Base-by-base conservation (phyloP, 306 rosid genomes). In the Luffa aegyptiaca region DNA sequence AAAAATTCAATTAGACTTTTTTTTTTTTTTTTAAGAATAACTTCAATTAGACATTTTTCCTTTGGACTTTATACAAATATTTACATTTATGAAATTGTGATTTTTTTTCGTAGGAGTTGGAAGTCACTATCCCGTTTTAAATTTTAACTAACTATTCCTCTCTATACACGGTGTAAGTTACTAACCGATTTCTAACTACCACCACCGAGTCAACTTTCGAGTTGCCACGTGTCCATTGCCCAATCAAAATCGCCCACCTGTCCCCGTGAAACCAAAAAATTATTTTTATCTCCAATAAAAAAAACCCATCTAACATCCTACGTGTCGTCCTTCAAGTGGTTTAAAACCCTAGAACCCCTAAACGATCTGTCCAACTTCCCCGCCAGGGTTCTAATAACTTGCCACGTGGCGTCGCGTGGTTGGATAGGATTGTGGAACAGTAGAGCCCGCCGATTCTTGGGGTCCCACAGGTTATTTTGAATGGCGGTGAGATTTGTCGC, bases 341-440 rank as follows among this genome's bases (percentile, higher is more conserved):
- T 80, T 0, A 80, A 78, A 85, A 85, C 86, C 80, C 88, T 76
- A 0, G 83, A 75, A 4, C 84, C 18, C 79, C 89, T 79, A 42
- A 76, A 76, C 21, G 95, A 91, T 86, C 91, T 84, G 31, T 36
- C 90, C 52, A 89, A 73, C 84, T 81, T 91, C 80, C 66, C 75
- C 0, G 87, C 84, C 82, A 95, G 82, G 1, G 86, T 57, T 0
- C 42, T 58, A 0, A 95, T 6, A 0, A 90, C 87, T 51, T 90
- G 93, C 98, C 98, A 95, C 89, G 97, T 92, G 93, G 97, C 98
- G 41, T 95, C 98, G 0, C 93, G 93, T 74, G 77, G 84, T 31
- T 87, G 81, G 83, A 88, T 77, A 10, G 36, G 80, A 26, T 35
- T 78, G 62, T 88, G 82, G 79, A 88, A 92, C 0, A 95, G 83